phyloP scores from a whole-genome alignment of 805 yeast species.

The Myxozyma kluyveri region DNA sequence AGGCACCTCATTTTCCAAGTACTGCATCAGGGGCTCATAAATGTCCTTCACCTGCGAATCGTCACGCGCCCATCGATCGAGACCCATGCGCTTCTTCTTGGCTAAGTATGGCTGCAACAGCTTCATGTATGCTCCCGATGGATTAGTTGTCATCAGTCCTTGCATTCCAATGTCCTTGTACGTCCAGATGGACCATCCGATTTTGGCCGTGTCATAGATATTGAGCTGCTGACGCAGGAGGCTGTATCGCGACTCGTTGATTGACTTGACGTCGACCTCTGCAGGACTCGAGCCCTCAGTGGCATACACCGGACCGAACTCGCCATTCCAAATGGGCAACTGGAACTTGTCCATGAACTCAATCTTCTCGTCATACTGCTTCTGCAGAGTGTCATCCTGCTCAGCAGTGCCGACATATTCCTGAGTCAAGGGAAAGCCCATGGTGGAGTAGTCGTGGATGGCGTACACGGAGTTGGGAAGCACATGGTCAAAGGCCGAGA shows the following conservation, averaged over 20 bases:
- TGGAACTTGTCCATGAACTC: slow-evolving; percentile 43
- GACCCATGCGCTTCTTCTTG: slow-evolving; percentile 47
- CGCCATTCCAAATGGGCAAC: slow-evolving; percentile 55
- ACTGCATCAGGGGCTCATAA: slow-evolving; percentile 42
- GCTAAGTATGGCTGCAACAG: slow-evolving; percentile 45
- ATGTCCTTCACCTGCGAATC: slow-evolving; percentile 42
- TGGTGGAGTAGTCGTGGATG: slow-evolving; percentile 49
- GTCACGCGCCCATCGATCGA: slow-evolving; percentile 53
- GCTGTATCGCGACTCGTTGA: slow-evolving; percentile 44
- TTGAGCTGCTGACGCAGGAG: slow-evolving; percentile 48
- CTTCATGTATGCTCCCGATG: slow-evolving; percentile 45
- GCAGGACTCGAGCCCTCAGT: slow-evolving; percentile 38
- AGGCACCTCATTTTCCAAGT: slow-evolving; percentile 44
- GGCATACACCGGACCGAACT: slow-evolving; percentile 48
- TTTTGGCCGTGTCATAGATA: slow-evolving; percentile 43
- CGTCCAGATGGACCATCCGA: slow-evolving; percentile 53
- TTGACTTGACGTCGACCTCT: slow-evolving; percentile 47
- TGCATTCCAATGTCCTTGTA: slow-evolving; percentile 55
- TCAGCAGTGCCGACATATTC: slow-evolving; percentile 41
- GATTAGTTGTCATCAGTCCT: slow-evolving; percentile 49
- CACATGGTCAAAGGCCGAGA: slow-evolving; percentile 46
- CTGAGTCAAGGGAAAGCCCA: slow-evolving; percentile 45
- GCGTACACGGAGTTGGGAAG: slow-evolving; percentile 50
- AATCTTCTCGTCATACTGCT: slow-evolving; percentile 46
- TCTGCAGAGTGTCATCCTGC: slow-evolving; percentile 40